phyloP scores from a whole-genome alignment of 306 rosid genomes.

The Parietaria judaica region DNA sequence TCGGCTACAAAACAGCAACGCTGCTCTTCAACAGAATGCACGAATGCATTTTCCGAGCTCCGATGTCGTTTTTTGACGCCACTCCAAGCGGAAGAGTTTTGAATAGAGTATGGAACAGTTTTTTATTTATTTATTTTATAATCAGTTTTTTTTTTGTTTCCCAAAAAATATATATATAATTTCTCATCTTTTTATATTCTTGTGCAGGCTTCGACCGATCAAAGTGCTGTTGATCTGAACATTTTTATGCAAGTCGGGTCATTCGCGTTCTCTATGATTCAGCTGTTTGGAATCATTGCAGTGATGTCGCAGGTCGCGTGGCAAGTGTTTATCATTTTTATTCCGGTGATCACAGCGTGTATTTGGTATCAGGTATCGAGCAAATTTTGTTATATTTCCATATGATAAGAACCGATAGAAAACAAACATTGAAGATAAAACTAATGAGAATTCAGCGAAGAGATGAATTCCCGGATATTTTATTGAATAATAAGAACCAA shows the following conservation, averaged over 20 bases:
- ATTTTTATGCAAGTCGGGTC: slow-evolving; percentile 7
- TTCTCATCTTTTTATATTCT: background rate
- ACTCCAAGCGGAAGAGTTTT: slow-evolving; percentile 78
- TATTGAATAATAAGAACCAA: too few relatives aligned
- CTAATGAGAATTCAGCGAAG: too few relatives aligned
- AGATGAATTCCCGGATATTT: too few relatives aligned
- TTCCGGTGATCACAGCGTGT: slow-evolving; percentile 10
- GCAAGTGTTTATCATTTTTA: slow-evolving; percentile 21
- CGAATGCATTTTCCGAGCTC: slow-evolving; percentile 55
- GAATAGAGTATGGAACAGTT: slow-evolving; percentile 39
- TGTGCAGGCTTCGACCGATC: slow-evolving; percentile 23
- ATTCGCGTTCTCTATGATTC: slow-evolving; percentile 20
- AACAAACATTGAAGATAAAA: too few relatives aligned
- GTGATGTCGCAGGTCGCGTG: slow-evolving; percentile 26
- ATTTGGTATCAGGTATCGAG: slow-evolving; percentile 24
- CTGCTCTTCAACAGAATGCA: slow-evolving; percentile 66
- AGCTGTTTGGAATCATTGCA: slow-evolving; percentile 17
- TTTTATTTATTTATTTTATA: background rate
- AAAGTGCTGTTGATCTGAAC: slow-evolving; percentile 16
- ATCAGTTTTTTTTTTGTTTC: background rate
- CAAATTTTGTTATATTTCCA: background rate
- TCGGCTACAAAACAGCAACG: slow-evolving; percentile 57
- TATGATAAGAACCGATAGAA: too few relatives aligned
- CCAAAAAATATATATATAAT: background rate
- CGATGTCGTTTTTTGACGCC: slow-evolving; percentile 79